Evolutionary conservation across 106 monocot genomes (phyloP), one percentile per base, ranked within the genome.

Genomic region (Dioscorea dumetorum): DNA sequence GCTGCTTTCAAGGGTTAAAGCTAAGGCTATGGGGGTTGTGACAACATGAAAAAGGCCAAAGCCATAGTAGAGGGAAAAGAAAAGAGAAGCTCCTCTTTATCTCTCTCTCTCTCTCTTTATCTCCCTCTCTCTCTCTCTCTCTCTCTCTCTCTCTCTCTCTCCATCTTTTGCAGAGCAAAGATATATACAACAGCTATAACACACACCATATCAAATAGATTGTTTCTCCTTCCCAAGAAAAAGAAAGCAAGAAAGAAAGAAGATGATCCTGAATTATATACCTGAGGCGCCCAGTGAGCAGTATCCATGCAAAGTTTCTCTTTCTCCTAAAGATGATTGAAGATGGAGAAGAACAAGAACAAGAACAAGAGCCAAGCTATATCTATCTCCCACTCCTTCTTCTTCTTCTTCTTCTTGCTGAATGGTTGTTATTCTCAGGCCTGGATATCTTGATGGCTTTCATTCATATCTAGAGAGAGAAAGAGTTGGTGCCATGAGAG

Each of bases 201-300:
- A 17, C 51, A 51, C 17, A 17, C 1, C 1, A 51, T 13, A 51
- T 12, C 12, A 13, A 17, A 51, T 1, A 51, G 51, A 51, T 3
- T 1, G 28, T 28, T 28, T 1, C 28, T 28, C 28, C 28, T 28
- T 28, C 28, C 28, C n/a, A n/a, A 53, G 0, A 54, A 0, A 54
- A 54, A 54, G 54, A 19, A 8, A 16, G 19, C 5, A 12, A 15
- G 19, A 18, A 54, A 54, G 19, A 54, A 54, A 54, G 54, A 19
- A 54, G 12, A 54, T 54, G 54, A 54, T 54, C 54, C 19, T 54
- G 19, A 54, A 54, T 54, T 19, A 54, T 54, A 14, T 67, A 76
- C 79, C 75, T 81, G 81, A 68, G 67, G 76, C 81, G n/a, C n/a
- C n/a, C 81, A 81, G 33, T 54, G 76, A 67, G 68, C 62, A 53